These are phyloP conservation scores for Tolypocladium tropicale DNA, from an alignment of 2,329 filamentous ascomycete species.

Conservation along the genomic window DNA sequence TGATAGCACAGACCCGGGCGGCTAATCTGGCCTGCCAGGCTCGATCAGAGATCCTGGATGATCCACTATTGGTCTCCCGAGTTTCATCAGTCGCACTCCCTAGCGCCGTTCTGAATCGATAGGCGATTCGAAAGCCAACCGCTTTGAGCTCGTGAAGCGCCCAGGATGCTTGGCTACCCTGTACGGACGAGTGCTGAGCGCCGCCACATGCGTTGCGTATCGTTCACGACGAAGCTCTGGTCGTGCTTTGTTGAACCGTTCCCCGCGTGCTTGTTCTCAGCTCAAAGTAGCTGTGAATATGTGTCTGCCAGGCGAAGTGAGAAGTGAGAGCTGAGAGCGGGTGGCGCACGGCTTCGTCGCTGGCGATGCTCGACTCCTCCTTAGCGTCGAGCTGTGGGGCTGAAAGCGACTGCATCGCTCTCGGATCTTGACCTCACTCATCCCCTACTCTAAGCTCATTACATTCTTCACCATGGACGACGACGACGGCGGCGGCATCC, in stretches of 20 bases:
- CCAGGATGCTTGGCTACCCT: not conserved
- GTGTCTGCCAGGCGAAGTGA: not conserved
- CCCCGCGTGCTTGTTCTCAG: not conserved
- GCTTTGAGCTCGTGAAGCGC: not conserved
- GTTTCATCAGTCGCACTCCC: not conserved
- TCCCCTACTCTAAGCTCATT: not conserved
- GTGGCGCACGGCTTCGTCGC: not conserved
- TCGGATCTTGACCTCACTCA: not conserved
- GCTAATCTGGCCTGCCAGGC: not conserved
- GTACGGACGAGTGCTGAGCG: too few relatives aligned
- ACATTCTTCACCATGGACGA: constrained; percentile 14
- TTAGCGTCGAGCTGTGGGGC: not conserved
- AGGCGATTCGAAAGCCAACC: not conserved
- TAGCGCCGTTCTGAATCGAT: not conserved
- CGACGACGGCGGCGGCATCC: constrained; percentile 13
- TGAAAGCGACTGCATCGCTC: not conserved
- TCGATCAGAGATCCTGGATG: not conserved
- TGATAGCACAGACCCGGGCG: not conserved
- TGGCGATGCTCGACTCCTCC: too few relatives aligned
- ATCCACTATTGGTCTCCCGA: not conserved
- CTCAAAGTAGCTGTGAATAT: too few relatives aligned
- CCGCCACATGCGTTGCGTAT: too few relatives aligned
- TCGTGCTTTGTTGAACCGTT: not conserved
- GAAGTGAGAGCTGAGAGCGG: not conserved
- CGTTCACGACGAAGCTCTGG: too few relatives aligned